Evolutionary conservation across 2,329 filamentous ascomycete genomes (phyloP).

Genomic region (Neofusicoccum sp.): DNA sequence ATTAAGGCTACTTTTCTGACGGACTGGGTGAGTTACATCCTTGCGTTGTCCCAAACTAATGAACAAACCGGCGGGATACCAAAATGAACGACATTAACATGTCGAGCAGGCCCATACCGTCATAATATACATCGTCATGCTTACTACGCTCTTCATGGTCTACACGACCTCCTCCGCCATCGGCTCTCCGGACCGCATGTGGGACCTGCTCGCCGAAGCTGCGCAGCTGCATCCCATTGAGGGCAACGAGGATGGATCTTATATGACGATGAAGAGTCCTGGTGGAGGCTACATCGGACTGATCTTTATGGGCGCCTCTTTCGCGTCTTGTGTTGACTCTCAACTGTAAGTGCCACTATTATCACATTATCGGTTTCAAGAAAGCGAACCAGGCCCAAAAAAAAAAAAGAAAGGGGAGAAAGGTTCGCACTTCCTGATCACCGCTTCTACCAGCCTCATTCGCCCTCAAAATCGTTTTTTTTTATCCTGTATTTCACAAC

Average conservation of each 20-base stretch:
- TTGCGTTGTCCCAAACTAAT: background rate
- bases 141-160: slow-evolving; percentile 57
- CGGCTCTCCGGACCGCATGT: slow-evolving; percentile 52
- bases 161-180: slow-evolving; percentile 52
- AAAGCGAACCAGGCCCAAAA: background rate
- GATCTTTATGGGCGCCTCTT: slow-evolving; percentile 19
- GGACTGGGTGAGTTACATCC: slow-evolving; percentile 32
- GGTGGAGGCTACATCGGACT: slow-evolving; percentile 35
- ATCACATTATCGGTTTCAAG: background rate
- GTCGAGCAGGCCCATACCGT: slow-evolving; percentile 6
- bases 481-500: too few relatives aligned
- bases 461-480: too few relatives aligned
- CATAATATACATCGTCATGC: slow-evolving; percentile 53
- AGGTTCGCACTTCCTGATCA: too few relatives aligned
- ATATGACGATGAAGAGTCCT: slow-evolving; percentile 60
- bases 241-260: slow-evolving; percentile 58
- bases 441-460: too few relatives aligned
- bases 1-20: slow-evolving; percentile 11
- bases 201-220: slow-evolving; percentile 53
- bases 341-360: slow-evolving; percentile 3
- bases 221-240: slow-evolving; percentile 49
- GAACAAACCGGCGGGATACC: background rate
- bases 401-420: background rate
- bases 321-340: slow-evolving; percentile 13
- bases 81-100: background rate